A percentile compares a stretch with the other conserved stretches of the same genome.
Evolutionary conservation across 1,139 yeast genomes (phyloP).

Genomic region (Diutina ranongensis): DNA sequence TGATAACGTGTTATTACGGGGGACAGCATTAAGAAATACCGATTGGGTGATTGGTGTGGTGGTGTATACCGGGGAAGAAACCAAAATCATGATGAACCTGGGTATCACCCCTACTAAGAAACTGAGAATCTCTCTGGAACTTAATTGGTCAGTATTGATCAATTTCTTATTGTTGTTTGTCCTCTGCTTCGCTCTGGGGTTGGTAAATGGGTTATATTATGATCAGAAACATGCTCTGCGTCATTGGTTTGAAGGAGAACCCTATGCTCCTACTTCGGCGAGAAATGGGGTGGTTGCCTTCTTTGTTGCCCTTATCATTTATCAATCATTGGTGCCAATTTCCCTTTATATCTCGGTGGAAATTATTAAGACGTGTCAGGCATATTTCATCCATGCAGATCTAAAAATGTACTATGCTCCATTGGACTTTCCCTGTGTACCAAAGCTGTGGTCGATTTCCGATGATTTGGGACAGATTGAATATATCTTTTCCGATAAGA

Average conservation of each 20-base stretch:
- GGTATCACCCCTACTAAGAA: slow-evolving; percentile 88
- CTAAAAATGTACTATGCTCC: slow-evolving; percentile 73
- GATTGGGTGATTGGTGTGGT: slow-evolving; percentile 90
- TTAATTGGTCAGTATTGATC: slow-evolving; percentile 69
- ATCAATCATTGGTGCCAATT: slow-evolving; percentile 88
- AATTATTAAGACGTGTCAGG: slow-evolving; percentile 89
- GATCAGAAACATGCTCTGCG: slow-evolving; percentile 42
- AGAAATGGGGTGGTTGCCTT: slow-evolving; percentile 76
- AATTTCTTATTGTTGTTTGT: slow-evolving; percentile 68
- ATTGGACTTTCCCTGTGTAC: slow-evolving; percentile 89
- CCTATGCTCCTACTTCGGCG: slow-evolving; percentile 38
- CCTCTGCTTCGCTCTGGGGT: slow-evolving; percentile 72
- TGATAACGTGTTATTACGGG: slow-evolving; percentile 76
- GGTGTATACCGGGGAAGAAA: slow-evolving; percentile 79
- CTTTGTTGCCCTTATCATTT: slow-evolving; percentile 80
- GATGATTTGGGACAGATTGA: slow-evolving; percentile 97
- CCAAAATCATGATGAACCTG: slow-evolving; percentile 87
- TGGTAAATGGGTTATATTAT: slow-evolving; percentile 74
- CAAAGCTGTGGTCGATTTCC: slow-evolving; percentile 93
- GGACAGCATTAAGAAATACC: slow-evolving; percentile 85
- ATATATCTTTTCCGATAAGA: slow-evolving; percentile 90
- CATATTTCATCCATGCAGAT: slow-evolving; percentile 86
- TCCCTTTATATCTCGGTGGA: slow-evolving; percentile 91
- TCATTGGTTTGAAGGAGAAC: slow-evolving; percentile 48
- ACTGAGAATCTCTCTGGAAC: slow-evolving; percentile 71